These are phyloP conservation scores for Moesziomyces globuligerus DNA, from an alignment of 1,284 basidiomycete genomes.

Conservation along the genomic window DNA sequence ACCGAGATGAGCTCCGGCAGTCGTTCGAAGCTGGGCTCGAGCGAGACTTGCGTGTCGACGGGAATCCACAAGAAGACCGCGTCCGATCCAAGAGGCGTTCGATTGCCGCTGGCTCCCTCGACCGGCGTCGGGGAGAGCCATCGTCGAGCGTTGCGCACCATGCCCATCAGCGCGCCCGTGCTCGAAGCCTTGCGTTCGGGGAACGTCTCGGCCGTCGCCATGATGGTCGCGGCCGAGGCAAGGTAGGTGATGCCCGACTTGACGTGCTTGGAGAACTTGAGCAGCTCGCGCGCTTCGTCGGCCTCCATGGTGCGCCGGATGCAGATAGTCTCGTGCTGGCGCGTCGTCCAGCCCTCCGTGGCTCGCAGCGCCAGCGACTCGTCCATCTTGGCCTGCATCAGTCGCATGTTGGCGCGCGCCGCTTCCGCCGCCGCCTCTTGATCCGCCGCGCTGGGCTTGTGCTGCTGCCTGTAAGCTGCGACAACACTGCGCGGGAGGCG, in stretches of 20 bases:
- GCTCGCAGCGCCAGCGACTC: slow-evolving; percentile 24
- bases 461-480: slow-evolving; percentile 17
- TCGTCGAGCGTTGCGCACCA: slow-evolving; percentile 41
- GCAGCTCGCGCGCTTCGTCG: slow-evolving; percentile 5
- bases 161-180: slow-evolving; percentile 37
- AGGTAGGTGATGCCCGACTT: slow-evolving; percentile 28
- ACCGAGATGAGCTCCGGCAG: slow-evolving; percentile 9
- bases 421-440: background rate
- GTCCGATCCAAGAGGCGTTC: slow-evolving; percentile 33
- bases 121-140: slow-evolving; percentile 19
- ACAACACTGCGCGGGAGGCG: slow-evolving; percentile 28
- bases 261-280: slow-evolving; percentile 14
- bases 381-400: slow-evolving; percentile 23
- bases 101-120: background rate
- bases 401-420: slow-evolving; percentile 12
- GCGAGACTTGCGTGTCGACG: slow-evolving; percentile 7
- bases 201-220: slow-evolving; percentile 27
- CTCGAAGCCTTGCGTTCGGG: slow-evolving; percentile 25
- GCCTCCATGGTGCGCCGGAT: slow-evolving; percentile 7
- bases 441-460: slow-evolving; percentile 17
- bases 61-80: slow-evolving; percentile 47
- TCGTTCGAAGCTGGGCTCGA: slow-evolving; percentile 9
- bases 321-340: slow-evolving; percentile 29
- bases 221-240: slow-evolving; percentile 28
- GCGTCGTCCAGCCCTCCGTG: slow-evolving; percentile 1